Evolutionary conservation across 257 asterid species (phyloP).

Genomic region (Leptodermis oblonga): DNA sequence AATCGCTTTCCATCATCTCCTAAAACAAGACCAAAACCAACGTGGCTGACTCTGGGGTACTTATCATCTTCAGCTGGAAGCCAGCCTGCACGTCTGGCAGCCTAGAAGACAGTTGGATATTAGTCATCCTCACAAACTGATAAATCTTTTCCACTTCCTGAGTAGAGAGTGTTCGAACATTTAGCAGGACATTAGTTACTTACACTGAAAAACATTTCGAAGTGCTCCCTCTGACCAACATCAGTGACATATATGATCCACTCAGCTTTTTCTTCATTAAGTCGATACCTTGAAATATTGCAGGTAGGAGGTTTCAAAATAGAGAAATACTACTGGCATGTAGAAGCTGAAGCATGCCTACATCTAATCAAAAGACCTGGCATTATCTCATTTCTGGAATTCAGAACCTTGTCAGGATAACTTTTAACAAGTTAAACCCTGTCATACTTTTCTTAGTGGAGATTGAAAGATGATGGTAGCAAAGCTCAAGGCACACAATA

Average conservation of each 20-base stretch:
- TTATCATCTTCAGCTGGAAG: constrained; percentile 63
- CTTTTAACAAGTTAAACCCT: background rate
- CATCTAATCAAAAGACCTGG: background rate
- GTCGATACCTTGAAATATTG: constrained; percentile 65
- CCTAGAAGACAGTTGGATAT: constrained; percentile 44
- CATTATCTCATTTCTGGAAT: background rate
- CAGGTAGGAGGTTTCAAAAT: constrained; percentile 8
- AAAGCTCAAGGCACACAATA: background rate
- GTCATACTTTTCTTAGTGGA: background rate
- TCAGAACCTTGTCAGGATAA: background rate
- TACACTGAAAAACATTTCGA: constrained; percentile 87
- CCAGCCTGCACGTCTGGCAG: constrained; percentile 89
- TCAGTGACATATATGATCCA: constrained; percentile 94
- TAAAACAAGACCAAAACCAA: constrained; percentile 86
- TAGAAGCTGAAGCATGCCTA: background rate
- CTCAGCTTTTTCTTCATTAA: constrained; percentile 85
- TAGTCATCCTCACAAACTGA: constrained; percentile 13
- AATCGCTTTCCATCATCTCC: constrained; percentile 94
- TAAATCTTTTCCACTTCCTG: background rate
- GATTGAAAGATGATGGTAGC: background rate
- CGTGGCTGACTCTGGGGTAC: constrained; percentile 82
- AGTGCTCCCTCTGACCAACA: constrained; percentile 88
- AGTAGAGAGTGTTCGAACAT: too few species aligned
- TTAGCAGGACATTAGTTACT: constrained; percentile 29
- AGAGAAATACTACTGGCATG: background rate